These are phyloP conservation scores for Hymenoscyphus occultus DNA, from an alignment of 2,329 filamentous ascomycete species.

Conservation along the genomic window DNA sequence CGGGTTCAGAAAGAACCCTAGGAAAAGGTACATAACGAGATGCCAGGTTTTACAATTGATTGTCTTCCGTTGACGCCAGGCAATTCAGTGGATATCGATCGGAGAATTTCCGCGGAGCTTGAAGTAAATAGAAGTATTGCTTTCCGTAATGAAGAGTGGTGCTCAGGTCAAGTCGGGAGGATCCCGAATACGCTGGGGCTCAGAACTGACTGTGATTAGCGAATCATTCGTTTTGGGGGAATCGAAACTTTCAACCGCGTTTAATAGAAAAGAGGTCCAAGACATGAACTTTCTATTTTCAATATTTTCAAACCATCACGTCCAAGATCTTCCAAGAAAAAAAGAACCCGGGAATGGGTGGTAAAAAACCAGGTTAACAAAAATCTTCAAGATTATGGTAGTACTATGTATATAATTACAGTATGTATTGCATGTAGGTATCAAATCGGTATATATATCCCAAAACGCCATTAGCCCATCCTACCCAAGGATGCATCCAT, in stretches of 20 bases:
- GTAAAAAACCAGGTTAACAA: neutral
- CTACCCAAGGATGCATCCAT: neutral
- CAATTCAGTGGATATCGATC: too few relatives aligned
- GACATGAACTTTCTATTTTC: neutral
- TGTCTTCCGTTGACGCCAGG: too few relatives aligned
- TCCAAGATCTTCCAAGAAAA: neutral
- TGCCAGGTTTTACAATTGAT: too few relatives aligned
- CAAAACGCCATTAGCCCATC: neutral
- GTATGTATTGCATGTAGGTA: conserved; percentile 3
- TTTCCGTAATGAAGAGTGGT: too few relatives aligned
- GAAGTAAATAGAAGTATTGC: too few relatives aligned
- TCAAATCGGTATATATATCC: conserved; percentile 5
- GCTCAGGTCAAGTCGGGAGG: too few relatives aligned
- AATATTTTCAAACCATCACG: too few relatives aligned
- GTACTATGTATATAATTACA: conserved; percentile 1
- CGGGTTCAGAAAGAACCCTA: too few relatives aligned
- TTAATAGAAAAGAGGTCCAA: neutral
- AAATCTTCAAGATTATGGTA: neutral
- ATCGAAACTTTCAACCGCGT: neutral
- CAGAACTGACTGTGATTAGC: too few relatives aligned
- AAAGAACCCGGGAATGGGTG: neutral
- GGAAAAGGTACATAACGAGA: too few relatives aligned
- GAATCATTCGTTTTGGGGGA: neutral
- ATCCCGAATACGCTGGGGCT: too few relatives aligned
- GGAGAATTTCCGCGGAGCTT: too few relatives aligned